Evolutionary conservation across 192 early-diverging fungal genomes (phyloP).

Genomic region (Coemansia sp.): DNA sequence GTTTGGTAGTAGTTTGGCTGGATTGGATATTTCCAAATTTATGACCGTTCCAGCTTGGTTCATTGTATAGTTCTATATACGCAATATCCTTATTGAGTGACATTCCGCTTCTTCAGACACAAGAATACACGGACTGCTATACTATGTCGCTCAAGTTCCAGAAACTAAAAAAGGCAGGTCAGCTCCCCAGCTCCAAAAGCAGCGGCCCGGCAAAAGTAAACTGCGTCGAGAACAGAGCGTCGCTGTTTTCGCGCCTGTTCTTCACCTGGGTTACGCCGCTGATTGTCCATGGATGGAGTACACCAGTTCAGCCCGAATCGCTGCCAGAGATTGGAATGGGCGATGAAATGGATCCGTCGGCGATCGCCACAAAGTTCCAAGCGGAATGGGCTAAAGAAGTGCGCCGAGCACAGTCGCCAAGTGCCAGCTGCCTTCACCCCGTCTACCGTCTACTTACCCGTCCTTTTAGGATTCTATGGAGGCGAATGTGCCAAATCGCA

Average conservation of each 20-base stretch:
- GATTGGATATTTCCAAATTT: no score
- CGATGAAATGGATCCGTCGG: slow-evolving; percentile 23
- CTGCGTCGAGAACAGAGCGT: slow-evolving; percentile 30
- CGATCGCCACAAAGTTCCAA: slow-evolving; percentile 25
- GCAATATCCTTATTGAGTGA: no score
- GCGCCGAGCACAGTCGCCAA: background rate
- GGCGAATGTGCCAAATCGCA: background rate
- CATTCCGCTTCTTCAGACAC: background rate
- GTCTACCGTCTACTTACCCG: background rate
- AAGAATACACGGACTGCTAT: background rate
- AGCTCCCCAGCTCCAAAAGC: background rate
- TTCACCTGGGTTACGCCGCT: slow-evolving; percentile 48
- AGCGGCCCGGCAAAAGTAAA: background rate
- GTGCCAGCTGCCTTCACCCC: no score
- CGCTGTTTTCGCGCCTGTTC: slow-evolving; percentile 33
- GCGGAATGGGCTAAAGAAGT: slow-evolving; percentile 27
- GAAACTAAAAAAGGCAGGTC: background rate
- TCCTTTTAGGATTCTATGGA: background rate
- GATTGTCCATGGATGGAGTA: slow-evolving; percentile 31
- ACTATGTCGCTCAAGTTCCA: background rate
- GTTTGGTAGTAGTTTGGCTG: no score
- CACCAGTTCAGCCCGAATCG: slow-evolving; percentile 21
- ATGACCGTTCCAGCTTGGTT: background rate
- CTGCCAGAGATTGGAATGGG: slow-evolving; percentile 41
- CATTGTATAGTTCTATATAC: background rate